A percentile compares a stretch with the other conserved stretches of the same genome.
These are phyloP conservation scores for Nicotiana tomentosiformis DNA, from an alignment of 257 asterid species.

Conservation along the genomic window DNA sequence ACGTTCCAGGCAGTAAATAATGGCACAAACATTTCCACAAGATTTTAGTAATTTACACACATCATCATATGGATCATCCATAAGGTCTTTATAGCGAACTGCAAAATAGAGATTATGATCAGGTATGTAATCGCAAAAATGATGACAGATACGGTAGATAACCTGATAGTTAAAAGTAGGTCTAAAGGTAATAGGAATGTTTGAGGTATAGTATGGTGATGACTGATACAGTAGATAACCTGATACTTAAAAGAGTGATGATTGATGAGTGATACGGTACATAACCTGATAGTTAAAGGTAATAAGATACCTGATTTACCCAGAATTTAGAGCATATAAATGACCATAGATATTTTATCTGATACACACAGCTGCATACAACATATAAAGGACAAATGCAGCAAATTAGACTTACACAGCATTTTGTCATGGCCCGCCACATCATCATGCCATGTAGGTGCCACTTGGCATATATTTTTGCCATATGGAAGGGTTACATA, in stretches of 20 bases:
- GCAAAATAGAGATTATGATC: slow-evolving; percentile 27
- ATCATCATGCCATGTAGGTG: no score
- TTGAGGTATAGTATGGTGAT: neutral
- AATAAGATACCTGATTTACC: neutral
- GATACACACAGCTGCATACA: neutral
- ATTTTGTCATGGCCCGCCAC: neutral
- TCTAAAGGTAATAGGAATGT: neutral
- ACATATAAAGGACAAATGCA: neutral
- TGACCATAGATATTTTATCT: neutral
- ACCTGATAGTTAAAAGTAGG: neutral
- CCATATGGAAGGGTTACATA: no score
- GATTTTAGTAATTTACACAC: slow-evolving; percentile 77
- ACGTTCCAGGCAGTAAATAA: slow-evolving; percentile 95
- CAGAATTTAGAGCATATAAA: neutral
- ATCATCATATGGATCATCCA: slow-evolving; percentile 77
- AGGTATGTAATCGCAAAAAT: slow-evolving; percentile 10
- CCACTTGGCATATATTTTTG: no score
- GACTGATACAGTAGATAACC: neutral
- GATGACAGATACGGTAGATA: neutral
- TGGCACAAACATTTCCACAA: slow-evolving; percentile 70
- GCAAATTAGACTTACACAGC: neutral
- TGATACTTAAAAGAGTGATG: neutral
- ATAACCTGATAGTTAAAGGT: neutral
- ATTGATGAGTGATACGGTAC: neutral
- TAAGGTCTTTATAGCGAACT: slow-evolving; percentile 92